Percentiles rank a stretch among this genome's conserved stretches.
phyloP scores from a whole-genome alignment of 163 green algal genomes.

The Scenedesmus sp. region DNA sequence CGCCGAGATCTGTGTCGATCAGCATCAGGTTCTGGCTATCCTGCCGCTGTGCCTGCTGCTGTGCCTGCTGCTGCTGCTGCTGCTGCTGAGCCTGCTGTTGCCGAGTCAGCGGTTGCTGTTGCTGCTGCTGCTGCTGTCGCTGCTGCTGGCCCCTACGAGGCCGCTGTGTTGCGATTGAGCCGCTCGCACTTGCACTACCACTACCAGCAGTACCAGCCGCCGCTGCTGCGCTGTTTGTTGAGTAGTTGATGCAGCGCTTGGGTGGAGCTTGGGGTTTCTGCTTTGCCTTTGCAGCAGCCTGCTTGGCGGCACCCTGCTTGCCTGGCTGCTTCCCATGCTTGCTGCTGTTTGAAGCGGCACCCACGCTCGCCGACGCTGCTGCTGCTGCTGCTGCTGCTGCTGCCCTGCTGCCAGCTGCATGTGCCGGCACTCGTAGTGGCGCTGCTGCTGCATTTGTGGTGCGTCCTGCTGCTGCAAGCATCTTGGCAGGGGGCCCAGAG shows the following conservation, averaged over 20 bases:
- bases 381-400: constrained; percentile 27
- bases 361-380: not conserved
- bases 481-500: not conserved
- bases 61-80: not conserved
- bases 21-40: not conserved
- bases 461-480: constrained; percentile 13
- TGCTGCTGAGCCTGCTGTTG: not conserved
- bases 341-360: not conserved
- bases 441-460: not conserved
- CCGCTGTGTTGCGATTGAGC: not conserved
- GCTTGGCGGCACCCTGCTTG: not conserved
- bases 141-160: constrained; percentile 18
- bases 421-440: not conserved
- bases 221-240: not conserved
- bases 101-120: not conserved
- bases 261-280: constrained; percentile 3
- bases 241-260: not conserved
- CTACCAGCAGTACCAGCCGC: constrained; percentile 4
- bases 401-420: not conserved
- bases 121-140: constrained; percentile 1
- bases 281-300: not conserved
- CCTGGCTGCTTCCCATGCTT: not conserved
- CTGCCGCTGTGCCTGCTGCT: not conserved
- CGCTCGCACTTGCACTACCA: not conserved
- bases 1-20: constrained; percentile 35